Evolutionary conservation across 768 basidiomycete genomes (phyloP).

Genomic region (Mycena leptocephala): DNA sequence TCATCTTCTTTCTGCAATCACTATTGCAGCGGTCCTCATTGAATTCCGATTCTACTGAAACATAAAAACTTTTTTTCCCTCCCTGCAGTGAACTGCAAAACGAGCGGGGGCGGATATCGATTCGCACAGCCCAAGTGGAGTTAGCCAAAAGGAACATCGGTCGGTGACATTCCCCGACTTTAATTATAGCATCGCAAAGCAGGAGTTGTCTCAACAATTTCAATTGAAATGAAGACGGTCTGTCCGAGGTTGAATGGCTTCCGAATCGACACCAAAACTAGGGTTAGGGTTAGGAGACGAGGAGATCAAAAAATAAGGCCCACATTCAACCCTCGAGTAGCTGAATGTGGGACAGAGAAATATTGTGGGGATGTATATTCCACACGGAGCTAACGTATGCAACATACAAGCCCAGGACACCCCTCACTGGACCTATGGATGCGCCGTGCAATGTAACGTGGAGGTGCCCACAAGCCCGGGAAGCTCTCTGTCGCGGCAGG

Average conservation of each 20-base stretch:
- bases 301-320: background rate
- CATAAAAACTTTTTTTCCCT: background rate
- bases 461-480: background rate
- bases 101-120: too few relatives aligned
- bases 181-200: too few relatives aligned
- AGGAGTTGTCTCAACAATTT: too few relatives aligned
- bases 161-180: background rate
- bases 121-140: background rate
- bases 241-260: too few relatives aligned
- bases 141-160: background rate
- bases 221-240: too few relatives aligned
- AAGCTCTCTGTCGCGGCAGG: slow-evolving; percentile 3
- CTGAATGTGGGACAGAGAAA: background rate
- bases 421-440: background rate
- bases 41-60: too few relatives aligned
- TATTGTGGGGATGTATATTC: background rate
- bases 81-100: background rate
- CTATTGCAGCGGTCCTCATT: too few relatives aligned
- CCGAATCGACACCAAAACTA: too few relatives aligned
- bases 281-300: too few relatives aligned
- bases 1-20: too few relatives aligned
- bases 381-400: background rate
- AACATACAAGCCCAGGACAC: background rate
- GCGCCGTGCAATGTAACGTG: background rate
- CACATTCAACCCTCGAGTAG: background rate